Base-by-base conservation (phyloP, 371 early-diverging fungal species). In the Actinomortierella wolfii region DNA sequence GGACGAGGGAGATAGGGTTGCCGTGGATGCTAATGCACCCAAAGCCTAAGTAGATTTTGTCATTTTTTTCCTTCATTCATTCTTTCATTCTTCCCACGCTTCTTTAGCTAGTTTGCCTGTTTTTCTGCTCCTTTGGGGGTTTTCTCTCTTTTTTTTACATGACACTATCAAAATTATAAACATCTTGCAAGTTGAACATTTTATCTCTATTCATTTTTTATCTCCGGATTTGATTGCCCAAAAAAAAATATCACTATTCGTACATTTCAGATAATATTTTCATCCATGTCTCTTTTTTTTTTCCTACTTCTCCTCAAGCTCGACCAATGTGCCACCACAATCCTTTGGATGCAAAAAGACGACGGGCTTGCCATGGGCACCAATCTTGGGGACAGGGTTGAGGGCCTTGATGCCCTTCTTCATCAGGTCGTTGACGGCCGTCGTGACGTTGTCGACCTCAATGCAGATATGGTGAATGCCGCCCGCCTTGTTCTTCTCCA, bases 281-380 rank as follows among this genome's bases (percentile, higher is more conserved):
- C n/a, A n/a, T n/a, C n/a, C n/a, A n/a, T n/a, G n/a, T n/a, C n/a
- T n/a, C n/a, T n/a, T n/a, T n/a, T 41, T 15, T 41, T 15, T 41
- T 41, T 41, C 41, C 7, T 41, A 41, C 41, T 41, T 41, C 52
- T 86, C 84, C 74, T 90, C 90, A 23, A 91, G 78, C 75, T 92
- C 91, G 15, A 91, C 87, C 64, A 93, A 79, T 3, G 92, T 89
- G 11, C 92, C 92, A 57, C 88, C 86, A 52, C 91, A 91, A 66
- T 92, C 91, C 70, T 91, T 92, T 47, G 93, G 93, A 59, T 92
- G 92, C 61, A 92, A 68, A 50, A 92, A 92, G 41, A 91, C 85
- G 17, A 91, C 92, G 1, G 89, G 91, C 60, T 88, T 85, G 7
- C 86, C 85, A 58, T 91, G 92, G 2, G 92, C 92, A n/a, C 93